A percentile compares a stretch with the other conserved stretches of the same genome.
Evolutionary conservation across 371 early-diverging fungal genomes (phyloP).

Genomic region (Polyrhizophydium stewartii): DNA sequence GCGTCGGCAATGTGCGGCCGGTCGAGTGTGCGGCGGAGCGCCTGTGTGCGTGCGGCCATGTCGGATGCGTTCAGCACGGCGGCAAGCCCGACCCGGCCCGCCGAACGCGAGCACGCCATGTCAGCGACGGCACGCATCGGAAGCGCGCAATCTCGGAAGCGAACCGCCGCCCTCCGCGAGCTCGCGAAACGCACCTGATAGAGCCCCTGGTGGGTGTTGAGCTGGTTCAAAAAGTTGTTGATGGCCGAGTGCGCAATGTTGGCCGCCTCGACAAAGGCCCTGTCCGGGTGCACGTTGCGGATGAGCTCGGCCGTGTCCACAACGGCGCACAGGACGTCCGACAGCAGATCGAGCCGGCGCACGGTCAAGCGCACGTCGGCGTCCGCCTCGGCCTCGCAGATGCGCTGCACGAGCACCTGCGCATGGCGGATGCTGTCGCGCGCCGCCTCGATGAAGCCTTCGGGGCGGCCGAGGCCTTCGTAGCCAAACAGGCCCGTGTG

Average conservation of each 20-base stretch:
- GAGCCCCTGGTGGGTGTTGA: slow-evolving; percentile 86
- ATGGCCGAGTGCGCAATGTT: slow-evolving; percentile 72
- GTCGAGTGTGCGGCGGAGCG: slow-evolving; percentile 47
- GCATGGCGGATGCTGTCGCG: slow-evolving; percentile 37
- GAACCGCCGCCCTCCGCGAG: not conserved
- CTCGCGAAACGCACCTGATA: slow-evolving; percentile 54
- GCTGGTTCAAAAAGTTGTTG: slow-evolving; percentile 81
- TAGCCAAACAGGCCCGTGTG: slow-evolving; percentile 23
- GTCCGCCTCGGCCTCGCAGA: slow-evolving; percentile 13
- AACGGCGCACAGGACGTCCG: slow-evolving; percentile 83
- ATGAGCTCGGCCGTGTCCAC: slow-evolving; percentile 91
- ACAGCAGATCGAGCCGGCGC: slow-evolving; percentile 82
- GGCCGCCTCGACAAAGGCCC: slow-evolving; percentile 64
- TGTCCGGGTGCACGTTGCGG: slow-evolving; percentile 85
- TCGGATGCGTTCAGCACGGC: not conserved
- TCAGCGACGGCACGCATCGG: not conserved
- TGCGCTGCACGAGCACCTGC: slow-evolving; percentile 26
- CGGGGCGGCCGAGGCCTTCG: slow-evolving; percentile 12
- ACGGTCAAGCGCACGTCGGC: slow-evolving; percentile 65
- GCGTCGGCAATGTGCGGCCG: slow-evolving; percentile 47
- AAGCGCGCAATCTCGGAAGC: not conserved
- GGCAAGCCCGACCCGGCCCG: too few species aligned
- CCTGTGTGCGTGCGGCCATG: not conserved
- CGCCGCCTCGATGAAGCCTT: slow-evolving; percentile 16
- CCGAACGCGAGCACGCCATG: not conserved